Base-by-base conservation (phyloP, 805 yeast genomes). In the Spathaspora sp. region DNA sequence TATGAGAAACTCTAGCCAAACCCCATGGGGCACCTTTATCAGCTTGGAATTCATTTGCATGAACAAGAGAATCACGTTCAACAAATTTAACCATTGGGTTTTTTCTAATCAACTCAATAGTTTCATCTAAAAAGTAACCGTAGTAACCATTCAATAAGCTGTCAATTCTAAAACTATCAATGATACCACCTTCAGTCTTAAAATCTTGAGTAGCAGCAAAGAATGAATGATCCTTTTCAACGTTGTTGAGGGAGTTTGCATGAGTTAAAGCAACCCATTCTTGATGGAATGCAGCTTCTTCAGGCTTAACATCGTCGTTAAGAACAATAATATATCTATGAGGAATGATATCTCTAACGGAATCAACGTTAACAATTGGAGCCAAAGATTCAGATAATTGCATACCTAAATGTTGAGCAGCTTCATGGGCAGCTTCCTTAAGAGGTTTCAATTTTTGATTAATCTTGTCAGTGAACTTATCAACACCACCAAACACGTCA, bases 1-100 rank as follows among this genome's bases (percentile, higher is more conserved):
- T 81, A 73, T 90, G 96, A 23, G 96, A 87, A 54, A 91, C 82
- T 77, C 97, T 82, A 23, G 96, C 88, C 56, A 91, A 79, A 61
- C 97, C 97, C 97, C 97, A 91, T 46, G 97, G 96, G 28, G 96
- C 92, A 55, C 91, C 91, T 57, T 80, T 79, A 73, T 90, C 94
- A 54, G 81, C 78, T 55, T 83, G 80, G 49, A 83, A 78, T 59
- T 82, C 85, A 49, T 72, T 74, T 28, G 90, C 82, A 55, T 76
- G 72, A 50, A 89, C 96, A 55, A 76, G 69, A 1, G 92, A 85
- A 65, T 89, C 96, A 61, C 75, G 70, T 74, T 89, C 97, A 54
- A 89, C 85, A 64, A 80, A 83, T 48, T 81, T 81, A 44, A 89
- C 83, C 46, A 75, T 73, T 6, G 85, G 84, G 59, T 79, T 82